Percentiles rank a stretch among this genome's conserved stretches.
Conservation (phyloP, 2,329 filamentous ascomycete species). For the Trichophyton benhamiae region DNA sequence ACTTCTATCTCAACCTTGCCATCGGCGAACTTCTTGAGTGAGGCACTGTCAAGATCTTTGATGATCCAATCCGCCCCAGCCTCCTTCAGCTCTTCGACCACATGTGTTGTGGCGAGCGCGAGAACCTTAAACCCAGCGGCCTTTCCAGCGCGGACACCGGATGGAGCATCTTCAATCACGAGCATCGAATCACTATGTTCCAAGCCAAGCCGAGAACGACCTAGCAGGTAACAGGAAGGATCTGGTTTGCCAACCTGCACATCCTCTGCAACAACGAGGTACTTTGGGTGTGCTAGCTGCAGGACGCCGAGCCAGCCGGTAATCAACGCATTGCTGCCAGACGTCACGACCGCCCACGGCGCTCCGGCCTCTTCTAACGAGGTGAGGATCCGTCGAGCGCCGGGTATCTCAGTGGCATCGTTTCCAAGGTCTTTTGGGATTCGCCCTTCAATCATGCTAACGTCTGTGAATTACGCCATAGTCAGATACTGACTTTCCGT, state of each 20-base stretch:
- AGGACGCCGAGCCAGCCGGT: conserved; percentile 60
- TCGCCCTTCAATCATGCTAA: conserved; percentile 62
- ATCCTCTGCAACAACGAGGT: conserved; percentile 63
- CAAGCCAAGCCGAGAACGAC: conserved; percentile 47
- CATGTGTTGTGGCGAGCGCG: conserved; percentile 75
- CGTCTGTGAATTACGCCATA: conserved; percentile 43
- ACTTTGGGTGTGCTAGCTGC: conserved; percentile 50
- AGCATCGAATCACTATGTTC: conserved; percentile 44
- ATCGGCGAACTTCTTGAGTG: conserved; percentile 43
- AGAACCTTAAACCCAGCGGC: conserved; percentile 75
- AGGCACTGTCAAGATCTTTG: conserved; percentile 62
- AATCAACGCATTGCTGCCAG: conserved; percentile 54
- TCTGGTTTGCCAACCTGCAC: conserved; percentile 66
- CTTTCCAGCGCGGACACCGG: conserved; percentile 71
- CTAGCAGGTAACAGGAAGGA: conserved; percentile 60
- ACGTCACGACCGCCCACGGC: conserved; percentile 76
- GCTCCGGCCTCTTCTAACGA: conserved; percentile 49
- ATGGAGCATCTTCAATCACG: conserved; percentile 81
- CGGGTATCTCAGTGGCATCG: conserved; percentile 76
- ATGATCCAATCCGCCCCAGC: conserved; percentile 86
- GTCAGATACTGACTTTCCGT: conserved; percentile 8
- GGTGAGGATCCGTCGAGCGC: conserved; percentile 58
- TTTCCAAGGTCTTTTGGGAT: conserved; percentile 65
- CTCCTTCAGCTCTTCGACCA: conserved; percentile 54
- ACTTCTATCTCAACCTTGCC: conserved; percentile 58